Percentiles rank a stretch among this genome's conserved stretches.
These are phyloP conservation scores for Grosmannia huntii DNA, from an alignment of 2,329 filamentous ascomycete genomes.

Conservation along the genomic window DNA sequence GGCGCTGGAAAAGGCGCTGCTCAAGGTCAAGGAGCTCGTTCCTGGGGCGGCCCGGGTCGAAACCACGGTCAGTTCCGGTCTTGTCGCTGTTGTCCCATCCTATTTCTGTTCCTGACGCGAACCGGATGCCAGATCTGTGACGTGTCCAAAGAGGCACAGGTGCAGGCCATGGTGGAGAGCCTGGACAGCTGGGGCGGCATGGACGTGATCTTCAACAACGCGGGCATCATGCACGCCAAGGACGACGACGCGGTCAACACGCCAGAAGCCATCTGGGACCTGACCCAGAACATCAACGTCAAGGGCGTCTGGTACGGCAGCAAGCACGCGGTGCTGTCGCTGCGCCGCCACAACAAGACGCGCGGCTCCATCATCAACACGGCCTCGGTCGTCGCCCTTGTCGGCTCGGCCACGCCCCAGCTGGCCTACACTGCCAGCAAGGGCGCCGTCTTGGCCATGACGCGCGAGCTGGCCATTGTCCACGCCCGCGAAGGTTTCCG, in stretches of 20 bases:
- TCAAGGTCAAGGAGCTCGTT: conserved; percentile 62
- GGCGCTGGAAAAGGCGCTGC: conserved; percentile 62
- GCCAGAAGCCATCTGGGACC: conserved; percentile 82
- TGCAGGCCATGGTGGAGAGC: conserved; percentile 60
- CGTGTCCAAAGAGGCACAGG: conserved; percentile 73
- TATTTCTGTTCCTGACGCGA: not conserved
- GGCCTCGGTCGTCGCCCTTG: conserved; percentile 74
- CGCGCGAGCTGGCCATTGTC: conserved; percentile 80
- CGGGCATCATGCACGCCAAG: conserved; percentile 86
- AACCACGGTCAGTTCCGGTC: conserved; percentile 29
- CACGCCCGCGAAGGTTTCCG: conserved; percentile 80
- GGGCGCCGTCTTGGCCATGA: conserved; percentile 82
- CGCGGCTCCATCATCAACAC: conserved; percentile 83
- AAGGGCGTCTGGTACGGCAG: conserved; percentile 96
- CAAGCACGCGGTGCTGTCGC: conserved; percentile 77
- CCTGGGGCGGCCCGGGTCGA: conserved; percentile 49
- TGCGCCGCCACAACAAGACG: conserved; percentile 69
- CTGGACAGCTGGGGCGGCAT: conserved; percentile 77
- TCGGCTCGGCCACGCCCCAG: conserved; percentile 78
- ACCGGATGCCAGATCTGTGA: conserved; percentile 39
- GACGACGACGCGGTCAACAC: conserved; percentile 73
- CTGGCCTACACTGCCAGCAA: conserved; percentile 90
- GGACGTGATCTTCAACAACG: conserved; percentile 95
- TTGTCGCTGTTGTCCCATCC: not conserved
- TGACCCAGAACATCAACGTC: conserved; percentile 89